Evolutionary conservation across 495 filamentous ascomycete genomes (phyloP), one percentile per base, ranked within the genome.

Genomic region (Tricharina praecox): DNA sequence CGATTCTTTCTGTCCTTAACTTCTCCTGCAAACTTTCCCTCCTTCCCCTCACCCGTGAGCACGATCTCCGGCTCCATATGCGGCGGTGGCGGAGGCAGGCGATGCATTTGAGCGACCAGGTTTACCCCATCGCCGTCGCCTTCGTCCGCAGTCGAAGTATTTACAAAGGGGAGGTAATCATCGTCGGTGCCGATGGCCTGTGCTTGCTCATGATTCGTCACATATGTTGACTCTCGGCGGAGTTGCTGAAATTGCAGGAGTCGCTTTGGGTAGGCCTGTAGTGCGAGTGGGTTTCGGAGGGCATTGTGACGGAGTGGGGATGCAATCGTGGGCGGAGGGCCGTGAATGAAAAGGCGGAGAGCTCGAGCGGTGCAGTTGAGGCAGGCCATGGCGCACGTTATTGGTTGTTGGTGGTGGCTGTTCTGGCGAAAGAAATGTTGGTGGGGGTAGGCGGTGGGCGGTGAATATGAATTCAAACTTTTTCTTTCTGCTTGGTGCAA

Each of bases 151-250:
- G n/a, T n/a, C n/a, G n/a, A n/a, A n/a, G n/a, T n/a, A n/a, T n/a
- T 13, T 18, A 52, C 53, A 19, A 57, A 61, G 11, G 58, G 58
- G 15, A 61, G 39, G 34, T 61, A 60, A 28, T 61, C 58, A 15
- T 61, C 56, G 21, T 60, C 57, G 4, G 48, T 47, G 36, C 48
- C 45, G 15, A 41, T 41, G 15, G 34, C 33, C 16, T 20, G 4
- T 9, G 20, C 5, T 23, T 48, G 46, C n/a, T 49, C 16, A 35
- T 47, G 37, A 40, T 28, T 41, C 23, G 16, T 49, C n/a, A 38
- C 36, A 26, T 25, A 26, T 16, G 25, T 44, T 11, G 34, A 25
- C 34, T 30, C 20, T 28, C 34, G n/a, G 3, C 46, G 23, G 20
- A 46, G 26, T 19, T 32, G 10, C 7, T 34, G 43, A 33, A 35